Conservation (phyloP, 495 filamentous ascomycete species). For the Astrocystis sublimbata region DNA sequence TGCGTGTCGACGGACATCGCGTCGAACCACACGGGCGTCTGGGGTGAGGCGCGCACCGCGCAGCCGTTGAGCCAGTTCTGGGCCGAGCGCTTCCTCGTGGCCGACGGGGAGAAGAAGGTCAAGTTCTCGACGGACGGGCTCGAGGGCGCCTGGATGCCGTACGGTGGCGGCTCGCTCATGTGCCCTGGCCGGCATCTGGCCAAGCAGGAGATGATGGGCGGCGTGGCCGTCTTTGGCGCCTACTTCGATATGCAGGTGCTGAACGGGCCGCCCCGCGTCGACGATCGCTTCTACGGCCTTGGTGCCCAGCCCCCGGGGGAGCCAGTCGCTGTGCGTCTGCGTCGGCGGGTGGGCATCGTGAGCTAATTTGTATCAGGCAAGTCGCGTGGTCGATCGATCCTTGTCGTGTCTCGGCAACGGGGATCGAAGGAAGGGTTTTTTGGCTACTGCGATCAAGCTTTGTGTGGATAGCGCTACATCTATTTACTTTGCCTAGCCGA, state of each 20-base stretch:
- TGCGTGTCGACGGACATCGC: neutral
- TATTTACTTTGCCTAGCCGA: too few species aligned
- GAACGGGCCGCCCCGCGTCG: neutral
- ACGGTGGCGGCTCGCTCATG: conserved; percentile 41
- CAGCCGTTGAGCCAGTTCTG: neutral
- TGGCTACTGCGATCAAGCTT: too few species aligned
- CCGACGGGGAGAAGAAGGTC: neutral
- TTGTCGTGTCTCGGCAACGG: too few species aligned
- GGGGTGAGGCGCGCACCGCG: neutral
- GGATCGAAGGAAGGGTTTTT: too few species aligned
- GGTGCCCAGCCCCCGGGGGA: neutral
- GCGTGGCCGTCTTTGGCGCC: conserved; percentile 32
- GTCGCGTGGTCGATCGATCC: too few species aligned
- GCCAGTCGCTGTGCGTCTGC: neutral
- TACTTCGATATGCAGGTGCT: conserved; percentile 30
- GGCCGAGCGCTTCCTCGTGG: neutral
- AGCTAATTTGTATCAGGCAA: too few species aligned
- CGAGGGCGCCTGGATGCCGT: conserved; percentile 37
- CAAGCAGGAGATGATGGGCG: conserved; percentile 38
- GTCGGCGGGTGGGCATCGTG: neutral
- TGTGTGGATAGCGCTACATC: too few species aligned
- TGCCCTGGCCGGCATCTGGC: conserved; percentile 49
- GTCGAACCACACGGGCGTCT: neutral
- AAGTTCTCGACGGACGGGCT: conserved; percentile 23
- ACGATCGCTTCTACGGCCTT: neutral